A percentile compares a stretch with the other conserved stretches of the same genome.
Evolutionary conservation across 2,329 filamentous ascomycete genomes (phyloP).

Genomic region (Exophiala viscosa): DNA sequence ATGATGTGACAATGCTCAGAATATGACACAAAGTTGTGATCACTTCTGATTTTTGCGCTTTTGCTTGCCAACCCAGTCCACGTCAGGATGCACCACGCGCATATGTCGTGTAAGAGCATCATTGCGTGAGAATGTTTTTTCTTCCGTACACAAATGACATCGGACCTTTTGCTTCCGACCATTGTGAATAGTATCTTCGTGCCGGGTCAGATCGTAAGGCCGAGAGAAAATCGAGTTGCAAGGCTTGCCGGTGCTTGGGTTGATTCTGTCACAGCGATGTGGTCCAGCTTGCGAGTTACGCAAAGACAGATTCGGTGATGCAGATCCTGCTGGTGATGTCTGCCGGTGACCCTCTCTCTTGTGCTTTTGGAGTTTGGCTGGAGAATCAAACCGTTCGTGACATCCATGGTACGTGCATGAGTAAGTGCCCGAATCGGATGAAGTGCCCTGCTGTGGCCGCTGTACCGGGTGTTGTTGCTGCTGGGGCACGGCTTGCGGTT

Average conservation of each 20-base stretch:
- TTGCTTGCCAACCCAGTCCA: conserved; percentile 70
- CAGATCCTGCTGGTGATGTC: conserved; percentile 51
- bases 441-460: conserved; percentile 58
- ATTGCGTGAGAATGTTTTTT: conserved; percentile 94
- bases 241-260: conserved; percentile 89
- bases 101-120: conserved; percentile 94
- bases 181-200: conserved; percentile 98
- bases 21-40: conserved; percentile 2
- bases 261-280: conserved; percentile 87
- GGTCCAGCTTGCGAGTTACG: conserved; percentile 88
- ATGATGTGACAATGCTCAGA: neutral
- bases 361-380: conserved; percentile 84
- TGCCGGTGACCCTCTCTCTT: conserved; percentile 90
- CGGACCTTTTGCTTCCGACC: conserved; percentile 89
- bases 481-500: conserved; percentile 23
- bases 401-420: conserved; percentile 96
- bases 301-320: conserved; percentile 51
- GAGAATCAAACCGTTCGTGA: conserved; percentile 80
- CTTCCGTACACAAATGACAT: conserved; percentile 87
- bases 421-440: conserved; percentile 81
- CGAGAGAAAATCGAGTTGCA: conserved; percentile 93
- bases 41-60: conserved; percentile 25
- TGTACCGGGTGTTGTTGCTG: conserved; percentile 44
- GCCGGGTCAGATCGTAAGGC: conserved; percentile 91
- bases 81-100: conserved; percentile 86